Evolutionary conservation across 371 early-diverging fungal genomes (phyloP).

Genomic region (Mucor mucedo): DNA sequence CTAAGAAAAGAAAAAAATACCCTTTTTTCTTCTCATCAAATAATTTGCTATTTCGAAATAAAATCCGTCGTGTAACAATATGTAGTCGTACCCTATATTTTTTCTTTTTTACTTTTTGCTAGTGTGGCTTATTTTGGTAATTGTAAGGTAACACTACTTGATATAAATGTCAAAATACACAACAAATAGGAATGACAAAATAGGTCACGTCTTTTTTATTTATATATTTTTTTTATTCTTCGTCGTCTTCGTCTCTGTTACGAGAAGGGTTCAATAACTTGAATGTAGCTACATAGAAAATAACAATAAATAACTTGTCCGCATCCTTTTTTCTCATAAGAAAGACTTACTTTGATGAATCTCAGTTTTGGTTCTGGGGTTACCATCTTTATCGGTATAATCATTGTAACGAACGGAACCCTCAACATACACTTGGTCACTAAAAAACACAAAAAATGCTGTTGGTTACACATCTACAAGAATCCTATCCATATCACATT

Average conservation of each 20-base stretch:
- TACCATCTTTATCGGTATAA: slow-evolving; percentile 67
- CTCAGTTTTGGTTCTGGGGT: slow-evolving; percentile 58
- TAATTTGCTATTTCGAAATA: background rate
- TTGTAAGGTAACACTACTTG: background rate
- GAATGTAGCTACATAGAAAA: slow-evolving; percentile 12
- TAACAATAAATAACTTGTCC: background rate
- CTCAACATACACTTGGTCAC: slow-evolving; percentile 68
- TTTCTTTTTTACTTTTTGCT: background rate
- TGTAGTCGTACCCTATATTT: background rate
- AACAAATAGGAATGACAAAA: background rate
- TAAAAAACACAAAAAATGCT: background rate
- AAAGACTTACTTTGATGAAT: slow-evolving; percentile 56
- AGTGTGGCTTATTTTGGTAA: slow-evolving; percentile 7
- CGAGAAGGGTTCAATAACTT: slow-evolving; percentile 24
- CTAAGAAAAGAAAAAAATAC: background rate
- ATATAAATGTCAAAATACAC: background rate
- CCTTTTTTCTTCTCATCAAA: background rate
- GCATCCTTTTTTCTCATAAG: too few relatives aligned
- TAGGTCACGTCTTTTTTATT: background rate
- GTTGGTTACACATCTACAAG: background rate
- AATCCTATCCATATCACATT: too few relatives aligned
- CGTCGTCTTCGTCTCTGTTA: slow-evolving; percentile 16
- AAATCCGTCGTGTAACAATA: slow-evolving; percentile 1
- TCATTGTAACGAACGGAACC: slow-evolving; percentile 63
- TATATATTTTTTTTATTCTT: slow-evolving; percentile 7